Evolutionary conservation across 352 stramenopile species (phyloP).

Genomic region (Thalassiosira allenii): DNA sequence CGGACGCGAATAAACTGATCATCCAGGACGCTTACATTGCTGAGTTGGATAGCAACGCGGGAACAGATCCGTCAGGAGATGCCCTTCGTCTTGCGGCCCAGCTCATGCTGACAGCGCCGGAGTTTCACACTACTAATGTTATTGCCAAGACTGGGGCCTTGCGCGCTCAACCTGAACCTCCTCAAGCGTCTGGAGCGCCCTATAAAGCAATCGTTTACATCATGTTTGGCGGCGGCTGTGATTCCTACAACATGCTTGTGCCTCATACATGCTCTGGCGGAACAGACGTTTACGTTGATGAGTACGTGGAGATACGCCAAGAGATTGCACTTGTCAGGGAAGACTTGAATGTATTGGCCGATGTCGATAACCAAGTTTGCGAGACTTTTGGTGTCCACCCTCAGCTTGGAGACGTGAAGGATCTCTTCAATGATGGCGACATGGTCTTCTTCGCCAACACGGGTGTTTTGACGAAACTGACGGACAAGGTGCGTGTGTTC

Average conservation of each 20-base stretch:
- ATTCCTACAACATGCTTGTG: conserved; percentile 75
- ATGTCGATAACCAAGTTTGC: conserved; percentile 61
- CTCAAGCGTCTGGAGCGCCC: conserved; percentile 18
- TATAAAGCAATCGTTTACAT: conserved; percentile 76
- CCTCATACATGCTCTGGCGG: conserved; percentile 58
- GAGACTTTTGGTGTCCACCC: conserved; percentile 82
- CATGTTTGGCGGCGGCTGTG: conserved; percentile 67
- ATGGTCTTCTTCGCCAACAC: conserved; percentile 78
- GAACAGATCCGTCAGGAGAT: conserved; percentile 19
- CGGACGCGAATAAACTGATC: conserved; percentile 46
- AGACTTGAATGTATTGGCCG: conserved; percentile 43
- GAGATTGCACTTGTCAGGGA: conserved; percentile 47
- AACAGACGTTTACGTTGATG: conserved; percentile 63
- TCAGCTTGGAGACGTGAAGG: conserved; percentile 50
- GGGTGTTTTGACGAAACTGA: conserved; percentile 73
- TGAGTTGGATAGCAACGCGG: conserved; percentile 39
- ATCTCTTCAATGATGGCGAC: conserved; percentile 78
- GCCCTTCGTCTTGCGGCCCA: conserved; percentile 60
- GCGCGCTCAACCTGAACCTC: conserved; percentile 14
- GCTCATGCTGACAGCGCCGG: conserved; percentile 73
- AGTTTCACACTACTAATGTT: conserved; percentile 84
- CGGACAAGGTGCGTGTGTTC: too few species aligned
- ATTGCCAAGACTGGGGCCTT: conserved; percentile 35
- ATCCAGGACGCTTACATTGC: conserved; percentile 63
- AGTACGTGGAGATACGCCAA: conserved; percentile 54